phyloP scores from a whole-genome alignment of 345 rosid genomes.

The Eucalyptus cloeziana region DNA sequence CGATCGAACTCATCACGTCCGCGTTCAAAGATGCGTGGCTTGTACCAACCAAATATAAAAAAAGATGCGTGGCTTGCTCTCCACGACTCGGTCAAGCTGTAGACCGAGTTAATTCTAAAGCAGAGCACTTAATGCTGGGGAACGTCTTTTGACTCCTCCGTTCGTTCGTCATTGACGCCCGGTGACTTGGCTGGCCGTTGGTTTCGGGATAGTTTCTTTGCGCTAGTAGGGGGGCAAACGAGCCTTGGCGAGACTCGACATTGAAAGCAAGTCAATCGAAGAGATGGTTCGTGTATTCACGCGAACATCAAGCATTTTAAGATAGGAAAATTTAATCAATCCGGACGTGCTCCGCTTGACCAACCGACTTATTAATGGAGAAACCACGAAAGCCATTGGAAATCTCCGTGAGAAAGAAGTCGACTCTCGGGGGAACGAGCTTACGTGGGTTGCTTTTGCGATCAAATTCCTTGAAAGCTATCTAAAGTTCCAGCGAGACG shows the following conservation, averaged over 20 bases:
- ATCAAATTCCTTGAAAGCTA: neutral
- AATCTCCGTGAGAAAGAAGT: neutral
- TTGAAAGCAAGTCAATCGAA: neutral
- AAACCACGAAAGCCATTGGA: neutral
- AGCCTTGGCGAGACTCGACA: neutral
- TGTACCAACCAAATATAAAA: no score
- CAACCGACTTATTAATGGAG: neutral
- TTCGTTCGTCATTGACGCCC: neutral
- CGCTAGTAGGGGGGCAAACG: neutral
- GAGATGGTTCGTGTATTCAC: neutral
- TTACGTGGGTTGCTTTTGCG: neutral
- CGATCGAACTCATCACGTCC: neutral
- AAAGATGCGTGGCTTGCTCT: neutral
- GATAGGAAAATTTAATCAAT: neutral
- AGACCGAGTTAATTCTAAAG: neutral
- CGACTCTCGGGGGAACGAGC: neutral
- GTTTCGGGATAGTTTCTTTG: neutral
- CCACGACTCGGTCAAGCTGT: neutral
- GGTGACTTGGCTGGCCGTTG: neutral
- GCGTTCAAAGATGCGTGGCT: neutral
- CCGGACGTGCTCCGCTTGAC: neutral
- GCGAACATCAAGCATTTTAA: neutral
- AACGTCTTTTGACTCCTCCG: neutral
- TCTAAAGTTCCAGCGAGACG: neutral
- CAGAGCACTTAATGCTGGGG: neutral